Evolutionary conservation across 805 yeast genomes (phyloP).

Genomic region (Yamadazyma takamatsuzukensis): DNA sequence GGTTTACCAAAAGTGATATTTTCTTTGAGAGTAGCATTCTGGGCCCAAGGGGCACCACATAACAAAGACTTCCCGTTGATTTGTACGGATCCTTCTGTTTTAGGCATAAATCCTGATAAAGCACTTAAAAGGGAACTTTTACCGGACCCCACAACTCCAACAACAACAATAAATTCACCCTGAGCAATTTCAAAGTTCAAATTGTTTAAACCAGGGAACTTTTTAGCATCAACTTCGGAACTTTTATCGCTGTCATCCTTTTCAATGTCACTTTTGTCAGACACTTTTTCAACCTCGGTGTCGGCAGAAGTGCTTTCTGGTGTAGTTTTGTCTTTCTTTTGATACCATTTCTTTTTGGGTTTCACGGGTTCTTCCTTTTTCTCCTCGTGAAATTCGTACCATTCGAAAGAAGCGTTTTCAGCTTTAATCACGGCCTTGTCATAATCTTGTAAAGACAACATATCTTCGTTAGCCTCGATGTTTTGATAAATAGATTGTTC

Average conservation of each 20-base stretch:
- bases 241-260: neutral
- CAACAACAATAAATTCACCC: slow-evolving; percentile 32
- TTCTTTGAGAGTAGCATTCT: slow-evolving; percentile 29
- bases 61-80: slow-evolving; percentile 24
- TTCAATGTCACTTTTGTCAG: too few relatives aligned
- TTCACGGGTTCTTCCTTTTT: slow-evolving; percentile 1
- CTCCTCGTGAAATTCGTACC: slow-evolving; percentile 9
- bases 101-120: slow-evolving; percentile 33
- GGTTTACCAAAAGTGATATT: slow-evolving; percentile 26
- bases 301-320: too few relatives aligned
- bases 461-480: slow-evolving; percentile 19
- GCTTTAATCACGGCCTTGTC: slow-evolving; percentile 8
- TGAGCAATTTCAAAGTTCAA: slow-evolving; percentile 21
- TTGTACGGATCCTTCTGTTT: slow-evolving; percentile 22
- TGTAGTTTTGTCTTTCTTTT: slow-evolving; percentile 4
- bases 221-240: slow-evolving; percentile 2
- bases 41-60: slow-evolving; percentile 35
- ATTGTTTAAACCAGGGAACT: slow-evolving; percentile 19
- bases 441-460: slow-evolving; percentile 12
- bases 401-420: slow-evolving; percentile 6
- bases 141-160: slow-evolving; percentile 35
- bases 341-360: neutral
- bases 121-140: slow-evolving; percentile 35
- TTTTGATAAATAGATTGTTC: slow-evolving; percentile 33
- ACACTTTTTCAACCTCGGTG: too few relatives aligned